phyloP scores from a whole-genome alignment of 2,329 filamentous ascomycete genomes.

The Metarhizium robertsii region DNA sequence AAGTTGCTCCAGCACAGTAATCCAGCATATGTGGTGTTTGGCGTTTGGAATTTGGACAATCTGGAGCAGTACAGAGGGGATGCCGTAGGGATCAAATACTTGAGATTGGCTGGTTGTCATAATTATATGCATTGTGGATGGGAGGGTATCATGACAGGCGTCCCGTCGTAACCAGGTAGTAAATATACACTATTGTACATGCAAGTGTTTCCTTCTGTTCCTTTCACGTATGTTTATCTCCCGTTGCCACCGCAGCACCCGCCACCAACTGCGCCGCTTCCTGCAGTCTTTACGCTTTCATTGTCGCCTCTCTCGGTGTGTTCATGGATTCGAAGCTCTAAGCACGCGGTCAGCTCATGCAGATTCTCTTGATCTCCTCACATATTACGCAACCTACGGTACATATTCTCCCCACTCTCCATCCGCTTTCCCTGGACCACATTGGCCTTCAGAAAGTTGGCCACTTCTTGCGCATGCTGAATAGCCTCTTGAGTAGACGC shows the following conservation, averaged over 20 bases:
- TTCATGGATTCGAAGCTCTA: slow-evolving; percentile 82
- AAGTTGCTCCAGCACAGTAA: slow-evolving; percentile 18
- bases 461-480: slow-evolving; percentile 72
- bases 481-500: slow-evolving; percentile 56
- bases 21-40: slow-evolving; percentile 16
- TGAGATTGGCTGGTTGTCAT: neutral
- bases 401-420: slow-evolving; percentile 36
- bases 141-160: slow-evolving; percentile 13
- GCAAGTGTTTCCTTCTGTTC: slow-evolving; percentile 13
- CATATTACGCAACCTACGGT: slow-evolving; percentile 42
- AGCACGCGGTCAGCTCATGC: neutral
- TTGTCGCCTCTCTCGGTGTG: slow-evolving; percentile 90
- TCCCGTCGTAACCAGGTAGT: slow-evolving; percentile 4
- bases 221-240: neutral
- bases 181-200: slow-evolving; percentile 7
- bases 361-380: neutral
- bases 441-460: slow-evolving; percentile 70
- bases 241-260: slow-evolving; percentile 18
- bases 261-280: slow-evolving; percentile 21
- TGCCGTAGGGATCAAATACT: neutral
- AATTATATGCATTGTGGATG: neutral
- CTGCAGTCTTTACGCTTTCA: slow-evolving; percentile 68
- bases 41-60: slow-evolving; percentile 13
- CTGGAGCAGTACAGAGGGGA: slow-evolving; percentile 2
- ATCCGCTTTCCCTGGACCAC: slow-evolving; percentile 69